Conservation (phyloP, 805 yeast species). For the Starmerella floris region DNA sequence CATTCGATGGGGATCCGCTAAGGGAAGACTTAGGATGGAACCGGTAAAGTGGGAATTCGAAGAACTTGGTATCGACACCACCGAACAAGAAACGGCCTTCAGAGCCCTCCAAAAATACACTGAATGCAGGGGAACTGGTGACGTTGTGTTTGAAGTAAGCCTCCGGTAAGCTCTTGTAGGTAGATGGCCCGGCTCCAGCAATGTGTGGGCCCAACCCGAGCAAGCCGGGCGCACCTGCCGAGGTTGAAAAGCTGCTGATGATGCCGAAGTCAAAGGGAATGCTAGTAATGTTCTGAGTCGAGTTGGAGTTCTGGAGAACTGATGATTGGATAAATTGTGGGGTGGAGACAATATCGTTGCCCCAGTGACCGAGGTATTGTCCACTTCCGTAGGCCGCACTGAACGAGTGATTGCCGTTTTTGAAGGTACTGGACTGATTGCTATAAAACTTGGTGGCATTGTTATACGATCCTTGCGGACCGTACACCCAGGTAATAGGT, state of each 20-base stretch:
- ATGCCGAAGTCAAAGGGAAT: slow-evolving; percentile 25
- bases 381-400: slow-evolving; percentile 31
- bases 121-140: slow-evolving; percentile 21
- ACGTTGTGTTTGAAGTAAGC: slow-evolving; percentile 18
- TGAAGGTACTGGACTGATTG: slow-evolving; percentile 25
- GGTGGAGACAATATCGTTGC: slow-evolving; percentile 22
- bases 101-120: slow-evolving; percentile 17
- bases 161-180: slow-evolving; percentile 20
- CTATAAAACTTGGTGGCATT: slow-evolving; percentile 24
- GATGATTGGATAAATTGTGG: slow-evolving; percentile 13
- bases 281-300: not conserved
- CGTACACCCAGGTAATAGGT: slow-evolving; percentile 38
- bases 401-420: slow-evolving; percentile 28
- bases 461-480: slow-evolving; percentile 25
- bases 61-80: slow-evolving; percentile 23
- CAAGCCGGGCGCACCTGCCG: slow-evolving; percentile 23
- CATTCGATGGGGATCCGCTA: slow-evolving; percentile 2
- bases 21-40: slow-evolving; percentile 13
- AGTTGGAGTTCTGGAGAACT: slow-evolving; percentile 2
- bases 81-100: slow-evolving; percentile 26
- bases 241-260: slow-evolving; percentile 19
- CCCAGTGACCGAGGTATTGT: slow-evolving; percentile 26
- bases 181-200: slow-evolving; percentile 20
- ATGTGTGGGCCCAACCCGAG: slow-evolving; percentile 23
- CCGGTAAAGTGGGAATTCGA: slow-evolving; percentile 23